Percentiles rank a stretch among this genome's conserved stretches.
These are phyloP conservation scores for Casuarina cunninghamiana DNA, from an alignment of 306 rosid genomes.

Conservation along the genomic window DNA sequence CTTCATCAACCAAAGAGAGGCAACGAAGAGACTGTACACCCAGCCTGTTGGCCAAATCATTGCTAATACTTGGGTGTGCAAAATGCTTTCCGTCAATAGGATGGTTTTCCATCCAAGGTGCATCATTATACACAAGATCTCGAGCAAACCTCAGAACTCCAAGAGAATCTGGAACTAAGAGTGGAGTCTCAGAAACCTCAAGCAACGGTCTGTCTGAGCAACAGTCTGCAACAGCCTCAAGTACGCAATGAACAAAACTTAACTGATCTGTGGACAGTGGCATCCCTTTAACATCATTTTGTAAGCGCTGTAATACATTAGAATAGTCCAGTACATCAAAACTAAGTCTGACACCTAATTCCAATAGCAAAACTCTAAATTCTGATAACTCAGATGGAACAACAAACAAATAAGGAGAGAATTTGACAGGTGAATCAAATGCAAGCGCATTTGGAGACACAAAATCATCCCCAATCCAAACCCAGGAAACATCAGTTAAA, in stretches of 20 bases:
- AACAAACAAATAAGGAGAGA: conserved; percentile 86
- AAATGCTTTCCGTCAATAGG: conserved; percentile 68
- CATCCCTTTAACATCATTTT: conserved; percentile 63
- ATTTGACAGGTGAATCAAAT: conserved; percentile 97
- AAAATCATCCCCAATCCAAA: conserved; percentile 99
- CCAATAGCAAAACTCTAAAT: conserved; percentile 73
- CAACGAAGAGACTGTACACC: conserved; percentile 85
- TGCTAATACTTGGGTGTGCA: conserved; percentile 85
- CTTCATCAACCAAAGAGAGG: conserved; percentile 83
- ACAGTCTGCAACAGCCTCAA: conserved; percentile 89
- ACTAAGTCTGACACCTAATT: conserved; percentile 74
- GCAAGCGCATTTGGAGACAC: conserved; percentile 81
- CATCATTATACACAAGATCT: conserved; percentile 90
- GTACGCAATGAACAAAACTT: conserved; percentile 76
- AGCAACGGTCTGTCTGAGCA: conserved; percentile 59
- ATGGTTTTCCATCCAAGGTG: conserved; percentile 90
- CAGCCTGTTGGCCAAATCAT: conserved; percentile 83
- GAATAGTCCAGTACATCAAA: conserved; percentile 73
- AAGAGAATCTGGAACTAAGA: conserved; percentile 80
- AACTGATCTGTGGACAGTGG: conserved; percentile 81
- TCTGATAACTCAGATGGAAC: conserved; percentile 92
- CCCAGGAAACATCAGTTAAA: conserved; percentile 76
- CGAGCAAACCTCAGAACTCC: conserved; percentile 68
- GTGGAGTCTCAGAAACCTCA: conserved; percentile 53
- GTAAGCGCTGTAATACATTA: conserved; percentile 70